Base-by-base conservation (phyloP, 83 land plant species). In the Diphasiastrum complanatum region DNA sequence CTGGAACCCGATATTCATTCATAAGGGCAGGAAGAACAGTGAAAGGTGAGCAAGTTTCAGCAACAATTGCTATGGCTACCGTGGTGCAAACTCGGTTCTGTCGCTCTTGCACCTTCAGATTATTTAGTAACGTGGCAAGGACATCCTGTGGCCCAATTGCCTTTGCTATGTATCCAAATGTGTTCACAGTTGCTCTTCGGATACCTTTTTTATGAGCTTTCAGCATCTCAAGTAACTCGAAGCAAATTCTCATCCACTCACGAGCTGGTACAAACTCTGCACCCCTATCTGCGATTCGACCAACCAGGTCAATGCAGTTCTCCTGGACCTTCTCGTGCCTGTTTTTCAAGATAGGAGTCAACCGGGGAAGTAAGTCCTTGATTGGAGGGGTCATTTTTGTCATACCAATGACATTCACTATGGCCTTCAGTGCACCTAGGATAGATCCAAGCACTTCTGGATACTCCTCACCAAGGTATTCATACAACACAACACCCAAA, bases 221-320 rank as follows among this genome's bases (percentile, higher is more conserved):
- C 60, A 91, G 75, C 97, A 91, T 91, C 67, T 91, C 97, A 46
- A 91, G 75, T 37, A 91, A 87, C 59, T 91, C 97, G 65, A 91
- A 91, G 61, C 97, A 91, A n/a, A 91, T 87, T 63, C 96, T 82
- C 97, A 91, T 91, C 97, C 95, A 91, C 61, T 91, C 97, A 28
- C 97, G 85, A 5, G 97, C 97, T 5, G 97, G 96, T 10, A 91
- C 97, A 76, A 85, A 91, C 63, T 91, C 97, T 32, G 97, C 97
- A 24, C 97, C 97, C 71, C 95, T 81, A 64, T 87, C 97, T 48
- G 95, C 97, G 56, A 91, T 91, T 30, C 97, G 65, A 25, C 97
- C 97, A 60, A 91, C 97, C 70, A 91, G 77, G 76, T 91, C 95
- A 48, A 91, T 88, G 51, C 97, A 91, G 52, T 91, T 91, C 65